Conservation (phyloP, 805 yeast genomes). For the Candida sonorensis region DNA sequence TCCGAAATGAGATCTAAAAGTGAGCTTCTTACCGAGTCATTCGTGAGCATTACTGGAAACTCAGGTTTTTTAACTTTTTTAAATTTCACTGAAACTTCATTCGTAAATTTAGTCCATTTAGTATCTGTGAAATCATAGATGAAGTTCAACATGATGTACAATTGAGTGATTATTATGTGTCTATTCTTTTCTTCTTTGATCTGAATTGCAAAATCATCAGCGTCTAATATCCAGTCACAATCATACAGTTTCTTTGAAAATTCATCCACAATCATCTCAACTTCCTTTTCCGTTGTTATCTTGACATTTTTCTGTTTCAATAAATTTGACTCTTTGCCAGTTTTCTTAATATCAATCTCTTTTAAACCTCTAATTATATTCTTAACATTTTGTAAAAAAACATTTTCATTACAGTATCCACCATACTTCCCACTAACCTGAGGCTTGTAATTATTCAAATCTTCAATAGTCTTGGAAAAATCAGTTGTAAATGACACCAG, state of each 20-base stretch:
- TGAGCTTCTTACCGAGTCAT: constrained; percentile 7
- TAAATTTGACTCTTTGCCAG: too few relatives aligned
- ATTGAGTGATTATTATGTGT: constrained; percentile 16
- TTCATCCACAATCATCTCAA: constrained; percentile 6
- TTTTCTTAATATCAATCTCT: constrained; percentile 7
- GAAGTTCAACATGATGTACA: constrained; percentile 18
- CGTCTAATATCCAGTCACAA: constrained; percentile 23
- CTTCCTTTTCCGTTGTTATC: constrained; percentile 5
- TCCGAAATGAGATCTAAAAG: constrained; percentile 13
- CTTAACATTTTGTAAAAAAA: constrained; percentile 1
- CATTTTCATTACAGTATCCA: too few relatives aligned
- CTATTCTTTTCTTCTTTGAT: constrained; percentile 11
- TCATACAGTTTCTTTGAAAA: constrained; percentile 13
- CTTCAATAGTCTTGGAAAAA: constrained; percentile 12
- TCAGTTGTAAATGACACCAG: constrained; percentile 12
- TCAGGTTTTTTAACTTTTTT: constrained; percentile 21
- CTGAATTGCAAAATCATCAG: constrained; percentile 18
- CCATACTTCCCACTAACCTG: not conserved
- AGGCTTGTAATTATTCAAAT: constrained; percentile 8
- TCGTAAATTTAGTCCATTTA: constrained; percentile 14
- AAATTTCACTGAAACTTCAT: constrained; percentile 12
- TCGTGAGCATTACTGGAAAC: constrained; percentile 9
- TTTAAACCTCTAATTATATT: constrained; percentile 5
- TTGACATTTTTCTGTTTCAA: too few relatives aligned
- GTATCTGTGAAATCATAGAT: constrained; percentile 12